phyloP scores from a whole-genome alignment of 192 early-diverging fungal genomes.

The Coemansia sp. region DNA sequence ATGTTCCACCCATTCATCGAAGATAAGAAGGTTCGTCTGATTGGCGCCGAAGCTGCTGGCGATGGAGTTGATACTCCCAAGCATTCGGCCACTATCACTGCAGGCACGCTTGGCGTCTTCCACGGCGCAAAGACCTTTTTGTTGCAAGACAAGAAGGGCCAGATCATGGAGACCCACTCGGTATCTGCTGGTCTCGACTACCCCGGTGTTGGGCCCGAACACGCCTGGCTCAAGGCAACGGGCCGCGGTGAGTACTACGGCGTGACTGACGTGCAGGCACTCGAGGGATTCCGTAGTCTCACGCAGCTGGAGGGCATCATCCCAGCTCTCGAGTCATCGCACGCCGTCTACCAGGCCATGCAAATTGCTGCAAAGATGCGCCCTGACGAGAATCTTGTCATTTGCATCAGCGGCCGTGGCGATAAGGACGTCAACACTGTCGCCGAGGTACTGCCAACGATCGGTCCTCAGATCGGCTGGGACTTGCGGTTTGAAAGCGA shows the following conservation, averaged over 20 bases:
- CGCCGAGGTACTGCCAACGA: constrained; percentile 84
- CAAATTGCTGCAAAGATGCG: constrained; percentile 76
- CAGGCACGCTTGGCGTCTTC: constrained; percentile 89
- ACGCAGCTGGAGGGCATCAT: constrained; percentile 88
- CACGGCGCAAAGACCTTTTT: constrained; percentile 97
- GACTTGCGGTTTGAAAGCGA: constrained; percentile 67
- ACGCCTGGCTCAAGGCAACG: constrained; percentile 87
- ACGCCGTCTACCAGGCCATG: constrained; percentile 85
- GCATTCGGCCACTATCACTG: constrained; percentile 90
- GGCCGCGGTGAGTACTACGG: constrained; percentile 82
- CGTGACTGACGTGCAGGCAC: constrained; percentile 81
- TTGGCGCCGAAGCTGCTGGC: constrained; percentile 96
- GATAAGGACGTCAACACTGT: constrained; percentile 98
- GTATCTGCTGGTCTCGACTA: constrained; percentile 98
- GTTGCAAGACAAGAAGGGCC: constrained; percentile 94
- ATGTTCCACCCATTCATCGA: constrained; percentile 95
- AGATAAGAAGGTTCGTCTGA: constrained; percentile 79
- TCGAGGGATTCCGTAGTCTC: constrained; percentile 80
- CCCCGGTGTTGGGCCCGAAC: constrained; percentile 97
- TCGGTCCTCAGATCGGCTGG: constrained; percentile 92
- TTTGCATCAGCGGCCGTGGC: constrained; percentile 92
- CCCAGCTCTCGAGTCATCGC: constrained; percentile 94
- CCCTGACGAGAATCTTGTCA: constrained; percentile 81
- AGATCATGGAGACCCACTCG: constrained; percentile 94
- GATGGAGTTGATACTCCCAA: constrained; percentile 84